These are phyloP conservation scores for Trametes meyenii DNA, from an alignment of 768 basidiomycete species.

Conservation along the genomic window DNA sequence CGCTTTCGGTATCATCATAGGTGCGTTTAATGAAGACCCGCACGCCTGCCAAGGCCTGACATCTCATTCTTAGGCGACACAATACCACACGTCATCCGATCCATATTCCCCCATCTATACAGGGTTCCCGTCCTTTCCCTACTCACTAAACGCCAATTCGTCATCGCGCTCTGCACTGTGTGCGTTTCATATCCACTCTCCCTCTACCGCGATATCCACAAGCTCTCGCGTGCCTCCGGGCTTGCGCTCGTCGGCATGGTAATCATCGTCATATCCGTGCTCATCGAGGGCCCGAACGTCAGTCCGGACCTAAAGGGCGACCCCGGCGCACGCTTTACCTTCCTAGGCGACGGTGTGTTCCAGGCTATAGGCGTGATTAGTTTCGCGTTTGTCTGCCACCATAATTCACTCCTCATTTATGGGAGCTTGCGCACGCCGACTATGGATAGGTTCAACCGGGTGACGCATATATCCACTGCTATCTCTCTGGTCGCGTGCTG, in stretches of 20 bases:
- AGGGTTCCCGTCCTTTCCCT: constrained; percentile 74
- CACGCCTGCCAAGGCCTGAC: background rate
- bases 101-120: constrained; percentile 69
- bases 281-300: constrained; percentile 80
- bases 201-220: constrained; percentile 96
- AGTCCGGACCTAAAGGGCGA: constrained; percentile 76
- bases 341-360: constrained; percentile 82
- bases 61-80: constrained; percentile 71
- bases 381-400: constrained; percentile 96
- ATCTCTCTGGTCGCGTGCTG: constrained; percentile 85
- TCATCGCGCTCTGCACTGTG: constrained; percentile 85
- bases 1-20: constrained; percentile 96
- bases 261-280: constrained; percentile 85
- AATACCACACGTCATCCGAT: constrained; percentile 91
- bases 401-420: constrained; percentile 96
- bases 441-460: constrained; percentile 87
- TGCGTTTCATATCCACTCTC: constrained; percentile 94
- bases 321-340: constrained; percentile 68
- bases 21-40: constrained; percentile 32
- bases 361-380: constrained; percentile 98
- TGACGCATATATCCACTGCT: constrained; percentile 90
- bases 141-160: constrained; percentile 84
- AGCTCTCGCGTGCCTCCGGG: constrained; percentile 89
- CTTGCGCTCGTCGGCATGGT: constrained; percentile 93
- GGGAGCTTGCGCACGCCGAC: constrained; percentile 92